Base-by-base conservation (phyloP, 352 stramenopile species). In the Salisapilia sapeloensis region DNA sequence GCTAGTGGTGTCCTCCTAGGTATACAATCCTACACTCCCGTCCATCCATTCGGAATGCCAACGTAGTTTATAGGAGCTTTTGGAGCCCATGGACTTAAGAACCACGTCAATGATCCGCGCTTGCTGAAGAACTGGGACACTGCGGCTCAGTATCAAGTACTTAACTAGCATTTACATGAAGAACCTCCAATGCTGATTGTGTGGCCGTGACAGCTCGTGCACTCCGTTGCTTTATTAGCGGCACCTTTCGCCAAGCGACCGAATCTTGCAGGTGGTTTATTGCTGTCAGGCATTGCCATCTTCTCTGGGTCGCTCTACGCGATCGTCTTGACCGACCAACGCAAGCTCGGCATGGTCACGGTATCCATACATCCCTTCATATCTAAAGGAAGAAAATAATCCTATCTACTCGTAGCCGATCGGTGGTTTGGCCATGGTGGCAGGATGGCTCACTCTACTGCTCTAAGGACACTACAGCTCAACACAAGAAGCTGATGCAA, bases 91-190 rank as follows among this genome's bases (percentile, higher is more conserved):
- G 70, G 49, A 10, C 47, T 90, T 26, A 59, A 84, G 49, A 47
- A 48, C 18, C 54, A 43, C 23, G 54, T 86, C 20, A 79, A 62
- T 40, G 67, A 90, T 33, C 64, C 67, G 16, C 64, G 80, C 42
- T 54, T 85, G 43, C 48, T 85, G 42, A 86, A 90, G 56, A 85
- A 66, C 43, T 90, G 74, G 74, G 65, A 84, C 39, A 86, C 70
- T 0, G 74, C 67, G 1, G 56, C 74, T 0, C 62, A 85, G 20
- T 90, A 90, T 42, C 74, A 90, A n/a, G 61, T 84, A 42, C 33
- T 23, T 9, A 7, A n/a, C 11, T 11, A 7, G 10, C 16, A 20
- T 11, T 10, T 38, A 41, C 24, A 13, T 22, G 16, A 25, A 12
- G 10, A 10, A 10, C 16, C n/a, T 13, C n/a, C n/a, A 4, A 12